These are phyloP conservation scores for Peronospora tabacina DNA, from an alignment of 352 stramenopile species.

Conservation along the genomic window DNA sequence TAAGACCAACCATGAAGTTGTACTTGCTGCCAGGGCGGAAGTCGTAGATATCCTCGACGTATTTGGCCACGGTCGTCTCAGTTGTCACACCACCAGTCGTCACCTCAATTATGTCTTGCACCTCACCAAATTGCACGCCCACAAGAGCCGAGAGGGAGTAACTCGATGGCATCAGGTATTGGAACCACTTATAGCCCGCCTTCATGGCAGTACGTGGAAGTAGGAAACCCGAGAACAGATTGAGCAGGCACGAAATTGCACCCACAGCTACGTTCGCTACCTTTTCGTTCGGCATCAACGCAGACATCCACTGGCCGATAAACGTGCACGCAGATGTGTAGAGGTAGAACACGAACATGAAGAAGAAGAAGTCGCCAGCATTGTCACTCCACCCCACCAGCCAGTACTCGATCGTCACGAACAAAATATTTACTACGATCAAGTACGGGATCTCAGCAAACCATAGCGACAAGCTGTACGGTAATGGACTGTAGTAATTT, in stretches of 20 bases:
- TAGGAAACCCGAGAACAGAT: conserved; percentile 55
- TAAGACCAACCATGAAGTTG: conserved; percentile 35
- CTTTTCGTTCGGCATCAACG: conserved; percentile 63
- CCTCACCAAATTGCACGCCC: conserved; percentile 34
- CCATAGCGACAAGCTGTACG: conserved; percentile 59
- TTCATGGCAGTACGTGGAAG: conserved; percentile 47
- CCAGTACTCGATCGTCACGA: conserved; percentile 58
- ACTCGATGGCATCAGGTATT: conserved; percentile 51
- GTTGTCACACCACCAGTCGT: conserved; percentile 4
- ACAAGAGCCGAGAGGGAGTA: conserved; percentile 46
- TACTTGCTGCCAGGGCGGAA: conserved; percentile 42
- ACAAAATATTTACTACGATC: conserved; percentile 35
- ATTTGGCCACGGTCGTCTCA: conserved; percentile 27
- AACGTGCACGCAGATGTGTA: conserved; percentile 62
- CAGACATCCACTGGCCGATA: conserved; percentile 67
- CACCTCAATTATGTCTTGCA: conserved; percentile 23
- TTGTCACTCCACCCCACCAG: conserved; percentile 36
- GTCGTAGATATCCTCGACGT: conserved; percentile 42
- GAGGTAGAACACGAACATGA: conserved; percentile 42
- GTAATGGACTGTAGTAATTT: conserved; percentile 62
- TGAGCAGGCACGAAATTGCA: conserved; percentile 57
- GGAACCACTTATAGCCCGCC: conserved; percentile 59
- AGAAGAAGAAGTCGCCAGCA: conserved; percentile 38
- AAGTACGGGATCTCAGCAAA: conserved; percentile 57
- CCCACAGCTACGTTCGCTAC: conserved; percentile 68